Conservation (phyloP, 1,284 basidiomycete genomes). For the Boletellus deceptivus region DNA sequence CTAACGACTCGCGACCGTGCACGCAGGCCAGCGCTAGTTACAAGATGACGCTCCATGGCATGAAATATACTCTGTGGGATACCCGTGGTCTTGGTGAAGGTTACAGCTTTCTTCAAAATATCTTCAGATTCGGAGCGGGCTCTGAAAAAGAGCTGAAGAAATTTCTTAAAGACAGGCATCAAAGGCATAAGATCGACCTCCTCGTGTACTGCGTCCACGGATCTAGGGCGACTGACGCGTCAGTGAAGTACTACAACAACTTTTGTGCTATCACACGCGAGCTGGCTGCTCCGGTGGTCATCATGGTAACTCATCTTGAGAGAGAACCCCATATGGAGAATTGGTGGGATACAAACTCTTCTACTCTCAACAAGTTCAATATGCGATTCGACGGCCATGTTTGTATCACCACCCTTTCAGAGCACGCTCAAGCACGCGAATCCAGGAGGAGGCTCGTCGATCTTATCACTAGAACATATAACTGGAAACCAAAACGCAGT, state of each 20-base stretch:
- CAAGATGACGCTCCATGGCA: constrained; percentile 7
- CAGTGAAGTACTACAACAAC: constrained; percentile 20
- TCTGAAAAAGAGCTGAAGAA: constrained; percentile 19
- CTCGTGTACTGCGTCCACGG: constrained; percentile 30
- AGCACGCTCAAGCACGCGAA: constrained; percentile 8
- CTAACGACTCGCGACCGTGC: constrained; percentile 20
- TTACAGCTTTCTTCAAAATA: constrained; percentile 1
- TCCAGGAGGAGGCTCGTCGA: constrained; percentile 16
- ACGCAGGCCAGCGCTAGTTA: constrained; percentile 20
- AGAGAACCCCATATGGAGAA: constrained; percentile 19
- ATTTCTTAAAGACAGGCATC: constrained; percentile 24
- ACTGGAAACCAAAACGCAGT: constrained; percentile 6
- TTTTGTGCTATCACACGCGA: constrained; percentile 26
- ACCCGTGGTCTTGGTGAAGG: constrained; percentile 30
- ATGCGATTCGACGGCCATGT: constrained; percentile 29
- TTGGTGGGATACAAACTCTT: constrained; percentile 28
- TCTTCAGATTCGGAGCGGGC: constrained; percentile 12
- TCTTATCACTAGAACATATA: constrained; percentile 10
- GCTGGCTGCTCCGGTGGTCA: constrained; percentile 25
- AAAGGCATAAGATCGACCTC: constrained; percentile 24
- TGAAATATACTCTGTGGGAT: constrained; percentile 25
- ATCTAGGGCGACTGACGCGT: constrained; percentile 16
- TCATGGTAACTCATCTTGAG: constrained; percentile 27
- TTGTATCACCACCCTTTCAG: constrained; percentile 22
- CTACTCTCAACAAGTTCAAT: not conserved